These are phyloP conservation scores for Fraxinus cuspidata DNA, from an alignment of 257 asterid species.

Conservation along the genomic window DNA sequence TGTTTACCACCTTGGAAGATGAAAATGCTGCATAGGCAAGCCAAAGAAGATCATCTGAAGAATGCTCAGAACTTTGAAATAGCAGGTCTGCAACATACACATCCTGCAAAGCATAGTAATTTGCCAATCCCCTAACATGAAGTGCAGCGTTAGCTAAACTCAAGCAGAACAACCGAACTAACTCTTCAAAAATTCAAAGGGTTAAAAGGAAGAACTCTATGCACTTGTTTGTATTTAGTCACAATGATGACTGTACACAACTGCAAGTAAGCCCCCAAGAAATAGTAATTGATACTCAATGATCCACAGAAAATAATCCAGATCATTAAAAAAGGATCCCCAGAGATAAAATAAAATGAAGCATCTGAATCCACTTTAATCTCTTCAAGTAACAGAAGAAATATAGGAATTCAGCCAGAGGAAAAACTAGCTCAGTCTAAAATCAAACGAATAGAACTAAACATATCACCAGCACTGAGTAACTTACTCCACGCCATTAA, in stretches of 20 bases:
- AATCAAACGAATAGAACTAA: constrained; percentile 7
- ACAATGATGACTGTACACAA: constrained; percentile 17
- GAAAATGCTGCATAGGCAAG: constrained; percentile 76
- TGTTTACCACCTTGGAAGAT: constrained; percentile 64
- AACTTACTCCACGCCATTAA: constrained; percentile 55
- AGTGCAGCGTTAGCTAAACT: constrained; percentile 27
- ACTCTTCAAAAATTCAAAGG: constrained; percentile 15
- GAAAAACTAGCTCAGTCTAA: background rate
- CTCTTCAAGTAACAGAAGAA: background rate
- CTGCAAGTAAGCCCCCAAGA: constrained; percentile 9
- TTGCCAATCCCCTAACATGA: constrained; percentile 62
- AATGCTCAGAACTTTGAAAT: constrained; percentile 75
- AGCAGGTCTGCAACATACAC: constrained; percentile 71
- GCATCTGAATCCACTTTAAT: constrained; percentile 8
- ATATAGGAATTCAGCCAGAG: constrained; percentile 7
- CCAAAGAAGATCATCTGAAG: constrained; percentile 90
- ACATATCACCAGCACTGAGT: constrained; percentile 9
- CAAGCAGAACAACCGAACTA: constrained; percentile 19
- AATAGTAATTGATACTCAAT: constrained; percentile 12
- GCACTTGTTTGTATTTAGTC: constrained; percentile 10
- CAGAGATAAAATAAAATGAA: background rate
- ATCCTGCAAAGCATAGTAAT: constrained; percentile 75
- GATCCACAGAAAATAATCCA: constrained; percentile 14
- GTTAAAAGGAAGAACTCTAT: constrained; percentile 8
- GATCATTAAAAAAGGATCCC: constrained; percentile 7